Conservation (phyloP, 1,284 basidiomycete genomes). For the Microbotryum scabiosae region DNA sequence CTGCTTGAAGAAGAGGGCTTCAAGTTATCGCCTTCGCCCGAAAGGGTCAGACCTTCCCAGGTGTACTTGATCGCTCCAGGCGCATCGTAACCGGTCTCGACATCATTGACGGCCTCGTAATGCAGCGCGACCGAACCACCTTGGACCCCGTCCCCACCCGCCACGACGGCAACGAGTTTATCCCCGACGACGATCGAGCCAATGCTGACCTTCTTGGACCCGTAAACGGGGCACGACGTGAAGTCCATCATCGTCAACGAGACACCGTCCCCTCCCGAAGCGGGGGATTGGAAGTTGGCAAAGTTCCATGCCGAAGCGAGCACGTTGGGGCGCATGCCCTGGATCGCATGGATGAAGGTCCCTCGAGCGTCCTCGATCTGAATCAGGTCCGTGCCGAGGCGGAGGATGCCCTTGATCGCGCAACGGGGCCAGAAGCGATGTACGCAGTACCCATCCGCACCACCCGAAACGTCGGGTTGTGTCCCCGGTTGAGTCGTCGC, state of each 20-base stretch:
- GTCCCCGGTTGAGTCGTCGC: slow-evolving; percentile 35
- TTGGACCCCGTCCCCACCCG: slow-evolving; percentile 25
- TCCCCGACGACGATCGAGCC: slow-evolving; percentile 72
- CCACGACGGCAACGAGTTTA: slow-evolving; percentile 64
- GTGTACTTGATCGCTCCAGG: slow-evolving; percentile 64
- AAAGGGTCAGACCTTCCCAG: slow-evolving; percentile 65
- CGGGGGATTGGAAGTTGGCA: slow-evolving; percentile 60
- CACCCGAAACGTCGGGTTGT: slow-evolving; percentile 33
- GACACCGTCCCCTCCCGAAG: slow-evolving; percentile 50
- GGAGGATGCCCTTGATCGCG: slow-evolving; percentile 53
- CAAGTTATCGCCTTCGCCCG: slow-evolving; percentile 4
- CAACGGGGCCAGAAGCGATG: slow-evolving; percentile 85
- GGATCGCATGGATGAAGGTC: slow-evolving; percentile 92
- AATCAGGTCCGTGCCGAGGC: slow-evolving; percentile 56
- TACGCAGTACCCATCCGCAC: slow-evolving; percentile 69
- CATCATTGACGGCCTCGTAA: slow-evolving; percentile 51
- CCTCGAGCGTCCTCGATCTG: slow-evolving; percentile 62
- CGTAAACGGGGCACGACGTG: slow-evolving; percentile 57
- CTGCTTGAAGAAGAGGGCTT: slow-evolving; percentile 1
- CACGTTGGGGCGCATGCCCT: slow-evolving; percentile 94
- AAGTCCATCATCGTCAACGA: slow-evolving; percentile 95
- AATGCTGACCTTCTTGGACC: slow-evolving; percentile 71
- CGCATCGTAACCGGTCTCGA: slow-evolving; percentile 70
- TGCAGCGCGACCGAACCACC: slow-evolving; percentile 64
- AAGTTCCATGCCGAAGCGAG: slow-evolving; percentile 96